Evolutionary conservation across 192 early-diverging fungal species (phyloP).

Genomic region (Podila minutissima): DNA sequence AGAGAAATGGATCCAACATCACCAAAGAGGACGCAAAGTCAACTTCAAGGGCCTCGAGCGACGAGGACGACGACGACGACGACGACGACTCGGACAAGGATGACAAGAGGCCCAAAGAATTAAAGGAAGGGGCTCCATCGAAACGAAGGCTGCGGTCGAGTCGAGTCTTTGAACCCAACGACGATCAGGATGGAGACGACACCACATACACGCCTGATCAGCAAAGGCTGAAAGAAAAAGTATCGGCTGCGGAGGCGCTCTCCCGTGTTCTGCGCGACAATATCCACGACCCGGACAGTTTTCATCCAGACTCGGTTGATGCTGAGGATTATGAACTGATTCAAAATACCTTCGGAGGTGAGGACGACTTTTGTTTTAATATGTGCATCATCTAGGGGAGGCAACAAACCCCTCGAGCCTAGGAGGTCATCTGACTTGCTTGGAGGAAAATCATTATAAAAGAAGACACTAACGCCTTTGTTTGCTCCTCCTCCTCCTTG

Average conservation of each 20-base stretch:
- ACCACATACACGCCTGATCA: slow-evolving; percentile 25
- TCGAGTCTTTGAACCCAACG: slow-evolving; percentile 15
- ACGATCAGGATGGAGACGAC: slow-evolving; percentile 17
- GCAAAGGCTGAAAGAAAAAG: slow-evolving; percentile 22
- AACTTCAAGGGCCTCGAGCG: slow-evolving; percentile 4
- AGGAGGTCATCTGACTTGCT: too few relatives aligned
- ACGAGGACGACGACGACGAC: slow-evolving; percentile 13
- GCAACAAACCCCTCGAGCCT: too few relatives aligned
- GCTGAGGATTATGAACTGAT: slow-evolving; percentile 40
- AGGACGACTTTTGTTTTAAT: neutral
- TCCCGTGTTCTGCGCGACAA: slow-evolving; percentile 29
- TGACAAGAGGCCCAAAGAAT: slow-evolving; percentile 12
- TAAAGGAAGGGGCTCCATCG: slow-evolving; percentile 6
- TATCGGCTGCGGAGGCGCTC: slow-evolving; percentile 32
- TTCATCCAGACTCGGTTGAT: slow-evolving; percentile 36
- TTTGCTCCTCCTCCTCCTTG: neutral
- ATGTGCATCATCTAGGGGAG: neutral
- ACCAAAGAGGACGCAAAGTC: neutral
- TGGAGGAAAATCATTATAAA: too few relatives aligned
- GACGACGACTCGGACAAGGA: slow-evolving; percentile 20
- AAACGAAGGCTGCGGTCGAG: slow-evolving; percentile 38
- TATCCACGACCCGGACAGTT: slow-evolving; percentile 28
- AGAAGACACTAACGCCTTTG: neutral
- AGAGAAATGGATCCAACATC: neutral
- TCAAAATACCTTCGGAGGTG: slow-evolving; percentile 46